Evolutionary conservation across 352 stramenopile genomes (phyloP).

Genomic region (Nothophytophthora sp.): DNA sequence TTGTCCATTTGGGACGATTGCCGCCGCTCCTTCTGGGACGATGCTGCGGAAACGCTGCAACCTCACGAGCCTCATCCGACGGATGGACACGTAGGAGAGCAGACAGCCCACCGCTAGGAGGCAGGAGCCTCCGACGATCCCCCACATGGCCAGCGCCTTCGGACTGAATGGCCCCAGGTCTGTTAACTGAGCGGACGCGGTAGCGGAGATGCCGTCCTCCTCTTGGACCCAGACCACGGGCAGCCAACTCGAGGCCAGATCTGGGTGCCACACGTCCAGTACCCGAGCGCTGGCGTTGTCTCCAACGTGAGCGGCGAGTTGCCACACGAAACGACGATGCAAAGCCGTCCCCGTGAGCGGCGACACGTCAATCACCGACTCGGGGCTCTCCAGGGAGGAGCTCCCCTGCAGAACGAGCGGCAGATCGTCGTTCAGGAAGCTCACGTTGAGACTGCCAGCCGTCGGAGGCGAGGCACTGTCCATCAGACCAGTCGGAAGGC

Average conservation of each 20-base stretch:
- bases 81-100: slow-evolving; percentile 15
- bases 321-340: slow-evolving; percentile 55
- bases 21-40: slow-evolving; percentile 9
- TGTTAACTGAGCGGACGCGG: slow-evolving; percentile 6
- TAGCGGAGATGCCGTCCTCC: slow-evolving; percentile 35
- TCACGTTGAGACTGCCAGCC: slow-evolving; percentile 43
- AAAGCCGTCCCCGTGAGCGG: slow-evolving; percentile 45
- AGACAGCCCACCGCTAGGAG: slow-evolving; percentile 14
- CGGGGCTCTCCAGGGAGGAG: slow-evolving; percentile 4
- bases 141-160: slow-evolving; percentile 13
- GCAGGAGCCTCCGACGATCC: slow-evolving; percentile 8
- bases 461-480: not conserved
- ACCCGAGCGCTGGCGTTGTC: not conserved
- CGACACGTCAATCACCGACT: slow-evolving; percentile 48
- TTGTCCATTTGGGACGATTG: not conserved
- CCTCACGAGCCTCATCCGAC: slow-evolving; percentile 8
- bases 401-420: slow-evolving; percentile 27
- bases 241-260: slow-evolving; percentile 29
- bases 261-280: slow-evolving; percentile 41
- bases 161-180: slow-evolving; percentile 9
- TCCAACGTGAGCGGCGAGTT: slow-evolving; percentile 32
- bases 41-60: slow-evolving; percentile 18
- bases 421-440: slow-evolving; percentile 44
- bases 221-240: slow-evolving; percentile 55
- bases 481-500: slow-evolving; percentile 35